These are phyloP conservation scores for Globisporangium irregulare DNA, from an alignment of 352 stramenopile species.

Conservation along the genomic window DNA sequence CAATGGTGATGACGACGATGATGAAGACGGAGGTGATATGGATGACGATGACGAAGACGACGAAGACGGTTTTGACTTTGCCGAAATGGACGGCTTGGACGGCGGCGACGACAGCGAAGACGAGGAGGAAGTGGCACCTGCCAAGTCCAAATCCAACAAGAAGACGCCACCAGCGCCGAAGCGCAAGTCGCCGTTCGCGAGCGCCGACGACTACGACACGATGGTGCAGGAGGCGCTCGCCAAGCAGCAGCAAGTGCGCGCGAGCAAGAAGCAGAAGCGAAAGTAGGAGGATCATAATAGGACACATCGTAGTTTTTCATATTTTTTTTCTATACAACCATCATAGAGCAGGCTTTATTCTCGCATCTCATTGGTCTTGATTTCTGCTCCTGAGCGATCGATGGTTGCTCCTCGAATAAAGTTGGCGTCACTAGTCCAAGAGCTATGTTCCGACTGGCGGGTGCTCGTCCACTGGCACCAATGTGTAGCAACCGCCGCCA, in stretches of 20 bases:
- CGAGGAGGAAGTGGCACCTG: slow-evolving; percentile 27
- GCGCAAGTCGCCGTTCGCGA: slow-evolving; percentile 72
- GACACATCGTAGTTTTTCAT: not conserved
- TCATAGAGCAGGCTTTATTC: not conserved
- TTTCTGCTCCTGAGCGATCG: not conserved
- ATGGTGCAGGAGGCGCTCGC: slow-evolving; percentile 63
- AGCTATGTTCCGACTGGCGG: no score
- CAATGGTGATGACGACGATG: slow-evolving; percentile 18
- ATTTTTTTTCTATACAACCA: not conserved
- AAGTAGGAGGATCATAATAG: slow-evolving; percentile 2
- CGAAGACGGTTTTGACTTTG: slow-evolving; percentile 27
- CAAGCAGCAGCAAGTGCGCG: slow-evolving; percentile 41
- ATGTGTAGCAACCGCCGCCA: not conserved
- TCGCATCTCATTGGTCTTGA: not conserved
- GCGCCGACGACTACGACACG: slow-evolving; percentile 70
- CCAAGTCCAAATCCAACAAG: slow-evolving; percentile 47
- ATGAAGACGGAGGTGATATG: slow-evolving; percentile 23
- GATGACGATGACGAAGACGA: slow-evolving; percentile 25
- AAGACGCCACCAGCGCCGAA: slow-evolving; percentile 48
- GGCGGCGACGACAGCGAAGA: slow-evolving; percentile 47
- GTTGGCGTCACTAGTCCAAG: no score
- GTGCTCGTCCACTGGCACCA: not conserved
- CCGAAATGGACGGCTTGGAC: slow-evolving; percentile 32
- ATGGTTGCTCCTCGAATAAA: no score
- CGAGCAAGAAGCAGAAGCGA: slow-evolving; percentile 45